Conservation (phyloP, 345 rosid species). For the Brassica carinata region DNA sequence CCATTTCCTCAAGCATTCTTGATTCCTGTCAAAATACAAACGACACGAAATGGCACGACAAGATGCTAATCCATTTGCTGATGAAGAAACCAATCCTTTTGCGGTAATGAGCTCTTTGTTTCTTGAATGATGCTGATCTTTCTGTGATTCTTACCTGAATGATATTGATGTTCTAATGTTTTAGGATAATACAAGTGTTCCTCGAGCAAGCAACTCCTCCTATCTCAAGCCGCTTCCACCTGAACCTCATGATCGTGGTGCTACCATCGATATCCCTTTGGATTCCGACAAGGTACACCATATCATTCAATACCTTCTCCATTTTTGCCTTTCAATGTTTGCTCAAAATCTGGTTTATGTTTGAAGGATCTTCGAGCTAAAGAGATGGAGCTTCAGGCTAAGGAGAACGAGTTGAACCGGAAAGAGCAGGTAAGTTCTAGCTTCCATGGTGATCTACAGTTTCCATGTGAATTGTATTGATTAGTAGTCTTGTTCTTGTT, state of each 20-base stretch:
- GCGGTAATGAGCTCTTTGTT: conserved; percentile 50
- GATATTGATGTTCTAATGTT: conserved; percentile 16
- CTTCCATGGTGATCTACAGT: conserved; percentile 3
- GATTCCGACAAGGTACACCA: conserved; percentile 64
- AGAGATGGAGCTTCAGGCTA: conserved; percentile 94
- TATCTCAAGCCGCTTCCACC: conserved; percentile 92
- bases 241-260: conserved; percentile 95
- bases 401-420: conserved; percentile 82
- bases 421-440: conserved; percentile 70
- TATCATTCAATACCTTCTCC: conserved; percentile 1
- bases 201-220: conserved; percentile 77
- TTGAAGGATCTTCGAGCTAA: conserved; percentile 75
- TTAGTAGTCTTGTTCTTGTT: background rate
- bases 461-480: conserved; percentile 17
- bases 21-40: conserved; percentile 19
- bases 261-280: conserved; percentile 88
- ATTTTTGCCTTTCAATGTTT: conserved; percentile 6
- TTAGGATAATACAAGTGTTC: conserved; percentile 75
- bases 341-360: conserved; percentile 18
- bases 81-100: conserved; percentile 88
- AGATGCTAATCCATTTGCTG: conserved; percentile 82
- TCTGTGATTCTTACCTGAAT: too few relatives aligned
- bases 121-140: background rate
- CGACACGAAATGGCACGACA: conserved; percentile 58
- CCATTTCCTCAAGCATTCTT: conserved; percentile 31